Evolutionary conservation across 441 rosid genomes (phyloP).

Genomic region (Pelargonium australe): DNA sequence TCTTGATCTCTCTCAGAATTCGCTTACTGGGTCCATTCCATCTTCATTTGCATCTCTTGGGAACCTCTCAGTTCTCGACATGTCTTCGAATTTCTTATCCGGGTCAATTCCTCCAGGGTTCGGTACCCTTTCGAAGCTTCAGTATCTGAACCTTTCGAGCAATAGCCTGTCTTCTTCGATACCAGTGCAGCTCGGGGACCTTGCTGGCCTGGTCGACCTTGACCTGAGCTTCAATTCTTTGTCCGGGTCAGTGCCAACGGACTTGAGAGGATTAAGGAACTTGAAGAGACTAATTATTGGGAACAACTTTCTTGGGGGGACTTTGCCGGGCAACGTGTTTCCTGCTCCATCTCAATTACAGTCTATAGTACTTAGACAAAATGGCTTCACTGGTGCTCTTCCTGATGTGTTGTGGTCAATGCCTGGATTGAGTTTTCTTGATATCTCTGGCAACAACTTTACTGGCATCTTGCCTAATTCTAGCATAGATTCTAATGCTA

Average conservation of each 20-base stretch:
- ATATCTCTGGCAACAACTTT: conserved; percentile 70
- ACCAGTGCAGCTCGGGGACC: conserved; percentile 64
- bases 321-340: conserved; percentile 45
- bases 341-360: conserved; percentile 37
- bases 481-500: conserved; percentile 27
- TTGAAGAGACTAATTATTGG: conserved; percentile 54
- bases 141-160: conserved; percentile 55
- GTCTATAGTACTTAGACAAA: conserved; percentile 45
- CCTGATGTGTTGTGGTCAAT: conserved; percentile 51
- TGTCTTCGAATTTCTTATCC: conserved; percentile 60
- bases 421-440: conserved; percentile 51
- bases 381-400: conserved; percentile 45
- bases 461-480: conserved; percentile 56
- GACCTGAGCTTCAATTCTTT: conserved; percentile 79
- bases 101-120: conserved; percentile 58
- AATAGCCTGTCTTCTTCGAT: conserved; percentile 60
- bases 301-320: conserved; percentile 47
- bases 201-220: conserved; percentile 52
- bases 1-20: conserved; percentile 67
- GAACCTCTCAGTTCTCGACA: conserved; percentile 53
- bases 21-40: conserved; percentile 67
- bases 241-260: conserved; percentile 61
- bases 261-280: conserved; percentile 46
- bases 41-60: conserved; percentile 39
- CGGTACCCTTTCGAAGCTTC: conserved; percentile 48